These are phyloP conservation scores for Epichloe typhina DNA, from an alignment of 2,329 filamentous ascomycete species.

Conservation along the genomic window DNA sequence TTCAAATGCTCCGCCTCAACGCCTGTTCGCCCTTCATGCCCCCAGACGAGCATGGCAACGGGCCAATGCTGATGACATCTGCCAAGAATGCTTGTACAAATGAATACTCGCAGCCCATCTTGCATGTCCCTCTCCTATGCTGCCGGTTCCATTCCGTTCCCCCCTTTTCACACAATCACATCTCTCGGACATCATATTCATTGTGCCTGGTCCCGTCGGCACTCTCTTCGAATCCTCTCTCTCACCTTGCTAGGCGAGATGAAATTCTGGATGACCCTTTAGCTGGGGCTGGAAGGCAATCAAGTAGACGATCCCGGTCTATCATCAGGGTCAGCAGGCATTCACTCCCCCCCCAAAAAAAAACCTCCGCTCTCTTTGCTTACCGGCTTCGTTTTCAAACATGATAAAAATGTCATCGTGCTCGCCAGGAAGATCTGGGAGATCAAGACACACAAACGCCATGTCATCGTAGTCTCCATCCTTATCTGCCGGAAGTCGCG, in stretches of 20 bases:
- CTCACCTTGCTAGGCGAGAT: conserved; percentile 14
- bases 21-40: conserved; percentile 2
- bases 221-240: neutral
- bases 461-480: conserved; percentile 43
- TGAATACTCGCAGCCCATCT: neutral
- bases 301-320: conserved; percentile 42
- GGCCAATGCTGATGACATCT: neutral
- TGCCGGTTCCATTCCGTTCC: neutral
- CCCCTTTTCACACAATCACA: neutral
- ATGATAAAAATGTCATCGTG: conserved; percentile 81
- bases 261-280: conserved; percentile 30
- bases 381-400: conserved; percentile 69
- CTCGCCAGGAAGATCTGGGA: conserved; percentile 79
- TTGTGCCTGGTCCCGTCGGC: neutral
- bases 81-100: neutral
- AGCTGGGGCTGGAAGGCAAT: conserved; percentile 42
- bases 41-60: neutral
- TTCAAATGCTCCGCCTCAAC: conserved; percentile 7
- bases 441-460: conserved; percentile 72
- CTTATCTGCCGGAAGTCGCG: conserved; percentile 42
- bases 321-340: neutral
- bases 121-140: neutral
- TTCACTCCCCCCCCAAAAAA: neutral
- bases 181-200: neutral
- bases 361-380: conserved; percentile 17